phyloP scores from a whole-genome alignment of 805 yeast species.

The Candida railenensis region DNA sequence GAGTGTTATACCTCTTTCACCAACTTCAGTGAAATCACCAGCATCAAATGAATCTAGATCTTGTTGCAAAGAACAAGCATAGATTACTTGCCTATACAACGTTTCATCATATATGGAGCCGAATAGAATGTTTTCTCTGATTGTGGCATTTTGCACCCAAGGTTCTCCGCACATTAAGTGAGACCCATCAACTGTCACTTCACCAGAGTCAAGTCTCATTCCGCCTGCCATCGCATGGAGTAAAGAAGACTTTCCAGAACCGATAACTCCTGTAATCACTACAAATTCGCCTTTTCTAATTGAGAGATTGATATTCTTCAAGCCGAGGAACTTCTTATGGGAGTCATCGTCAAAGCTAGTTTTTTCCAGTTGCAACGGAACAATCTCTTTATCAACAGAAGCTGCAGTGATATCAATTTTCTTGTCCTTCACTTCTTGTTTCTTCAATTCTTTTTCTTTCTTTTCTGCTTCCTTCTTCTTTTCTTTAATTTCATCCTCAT shows the following conservation, averaged over 20 bases:
- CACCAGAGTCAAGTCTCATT: constrained; percentile 32
- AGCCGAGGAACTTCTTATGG: constrained; percentile 18
- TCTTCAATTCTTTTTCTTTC: constrained; percentile 2
- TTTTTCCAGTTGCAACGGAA: background rate
- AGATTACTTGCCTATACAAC: constrained; percentile 22
- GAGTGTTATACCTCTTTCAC: constrained; percentile 36
- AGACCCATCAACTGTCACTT: constrained; percentile 28
- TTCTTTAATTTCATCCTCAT: constrained; percentile 9
- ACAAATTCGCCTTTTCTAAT: constrained; percentile 33
- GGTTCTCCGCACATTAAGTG: constrained; percentile 30
- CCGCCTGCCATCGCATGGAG: constrained; percentile 36
- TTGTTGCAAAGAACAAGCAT: constrained; percentile 29
- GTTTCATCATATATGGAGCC: constrained; percentile 22
- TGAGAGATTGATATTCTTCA: constrained; percentile 22
- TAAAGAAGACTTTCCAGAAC: constrained; percentile 37
- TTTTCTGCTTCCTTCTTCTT: background rate
- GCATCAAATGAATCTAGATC: constrained; percentile 33
- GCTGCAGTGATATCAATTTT: background rate
- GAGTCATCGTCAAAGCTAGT: background rate
- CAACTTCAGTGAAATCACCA: constrained; percentile 36
- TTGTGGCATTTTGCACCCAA: constrained; percentile 37
- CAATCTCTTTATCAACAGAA: too few relatives aligned
- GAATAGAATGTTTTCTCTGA: constrained; percentile 31
- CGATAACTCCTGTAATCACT: constrained; percentile 37
- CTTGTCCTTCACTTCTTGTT: background rate